These are phyloP conservation scores for Sporothrix euskadiensis DNA, from an alignment of 2,329 filamentous ascomycete genomes.

Conservation along the genomic window DNA sequence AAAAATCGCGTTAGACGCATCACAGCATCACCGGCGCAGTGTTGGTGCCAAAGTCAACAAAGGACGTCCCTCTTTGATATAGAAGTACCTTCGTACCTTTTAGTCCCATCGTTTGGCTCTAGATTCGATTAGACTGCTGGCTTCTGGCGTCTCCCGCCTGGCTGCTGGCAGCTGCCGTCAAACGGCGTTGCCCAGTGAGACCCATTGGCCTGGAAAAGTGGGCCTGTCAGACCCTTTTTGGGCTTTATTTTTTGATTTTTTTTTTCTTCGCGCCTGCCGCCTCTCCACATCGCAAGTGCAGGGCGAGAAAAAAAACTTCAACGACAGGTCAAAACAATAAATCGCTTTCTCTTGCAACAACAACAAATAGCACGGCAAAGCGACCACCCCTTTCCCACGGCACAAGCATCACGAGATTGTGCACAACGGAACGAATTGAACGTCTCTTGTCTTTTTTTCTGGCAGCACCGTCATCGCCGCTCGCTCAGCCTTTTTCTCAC, in stretches of 20 bases:
- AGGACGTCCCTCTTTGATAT: background rate
- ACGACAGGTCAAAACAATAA: conserved; percentile 10
- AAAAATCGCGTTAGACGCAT: background rate
- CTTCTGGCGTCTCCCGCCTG: conserved; percentile 7
- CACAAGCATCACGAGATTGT: background rate
- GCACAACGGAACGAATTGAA: background rate
- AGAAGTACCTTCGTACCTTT: background rate
- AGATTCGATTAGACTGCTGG: background rate
- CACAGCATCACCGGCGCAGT: background rate
- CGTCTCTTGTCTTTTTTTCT: background rate
- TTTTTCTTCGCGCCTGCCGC: background rate
- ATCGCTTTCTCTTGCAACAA: background rate
- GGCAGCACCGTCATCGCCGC: background rate
- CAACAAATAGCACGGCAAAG: conserved; percentile 1
- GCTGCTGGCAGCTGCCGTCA: conserved; percentile 18
- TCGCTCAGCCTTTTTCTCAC: conserved; percentile 1
- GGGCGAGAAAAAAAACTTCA: conserved; percentile 19
- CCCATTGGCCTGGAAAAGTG: conserved; percentile 23
- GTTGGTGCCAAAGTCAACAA: background rate
- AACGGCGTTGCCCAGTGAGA: conserved; percentile 27
- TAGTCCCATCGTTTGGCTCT: background rate
- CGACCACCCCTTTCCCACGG: background rate
- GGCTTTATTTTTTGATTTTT: background rate
- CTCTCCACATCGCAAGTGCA: conserved; percentile 17
- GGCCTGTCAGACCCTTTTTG: background rate